Evolutionary conservation across 768 basidiomycete genomes (phyloP), one percentile per base, ranked within the genome.

Genomic region (Paxillus involutus): DNA sequence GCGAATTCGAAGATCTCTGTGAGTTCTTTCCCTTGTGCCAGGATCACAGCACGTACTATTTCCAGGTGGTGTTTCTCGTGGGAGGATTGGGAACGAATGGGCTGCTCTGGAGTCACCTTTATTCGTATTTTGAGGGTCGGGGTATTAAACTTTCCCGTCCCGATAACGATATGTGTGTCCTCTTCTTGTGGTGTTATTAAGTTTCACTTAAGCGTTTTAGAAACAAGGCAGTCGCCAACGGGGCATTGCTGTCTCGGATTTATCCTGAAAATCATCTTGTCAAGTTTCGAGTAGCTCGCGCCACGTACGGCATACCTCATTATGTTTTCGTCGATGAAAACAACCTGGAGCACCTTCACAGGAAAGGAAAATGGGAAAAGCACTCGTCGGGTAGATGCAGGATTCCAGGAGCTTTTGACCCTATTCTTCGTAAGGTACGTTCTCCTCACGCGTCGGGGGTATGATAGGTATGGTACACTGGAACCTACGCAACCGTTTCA

Each of bases 21-120:
- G 16, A 36, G 59, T 17, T 21, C 17, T 3, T 44, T 14, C 14
- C 44, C 14, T 44, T 29, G 24, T 44, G 40, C n/a, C n/a, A n/a
- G n/a, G n/a, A n/a, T n/a, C n/a, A n/a, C n/a, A n/a, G n/a, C n/a
- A n/a, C n/a, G n/a, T n/a, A n/a, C n/a, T n/a, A n/a, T n/a, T n/a
- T n/a, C n/a, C n/a, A 62, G 60, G 45, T 7, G 26, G 61, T 36
- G 9, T 59, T 62, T 10, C 32, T 62, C n/a, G 47, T 62, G 6
- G 61, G 60, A 0, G 61, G 57, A 1, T 26, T 59, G 1, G 47
- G 49, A 12, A 36, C 35, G 4, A 62, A 56, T 10, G 41, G 55
- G 12, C 49, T 40, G 32, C 44, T 62, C 11, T 52, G 52, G 50
- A 36, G 33, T 39, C 52, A 36, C 6, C 44, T 61, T 14, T 47